Base-by-base conservation (phyloP, 805 yeast species). In the Starmera caribaea region DNA sequence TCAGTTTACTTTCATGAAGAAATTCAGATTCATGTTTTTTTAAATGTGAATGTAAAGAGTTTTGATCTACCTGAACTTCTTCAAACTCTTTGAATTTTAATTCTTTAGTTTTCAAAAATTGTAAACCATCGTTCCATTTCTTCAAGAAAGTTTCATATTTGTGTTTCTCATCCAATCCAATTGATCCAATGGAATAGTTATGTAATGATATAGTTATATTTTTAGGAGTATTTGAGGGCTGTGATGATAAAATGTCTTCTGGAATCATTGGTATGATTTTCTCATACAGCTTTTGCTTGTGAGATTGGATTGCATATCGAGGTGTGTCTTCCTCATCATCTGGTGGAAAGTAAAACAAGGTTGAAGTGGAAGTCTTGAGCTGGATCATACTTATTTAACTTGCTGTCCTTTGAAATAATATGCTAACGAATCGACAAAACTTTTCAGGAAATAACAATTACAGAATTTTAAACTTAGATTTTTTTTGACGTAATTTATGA, bases 291-390 rank as follows among this genome's bases (percentile, higher is more conserved):
- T 14, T 32, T 16, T 30, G 38, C 29, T 32, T 34, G 5, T 15
- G 24, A 0, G 41, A 35, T 34, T 44, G 53, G 2, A 54, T 37
- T 4, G 57, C 55, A 34, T 55, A 55, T 16, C 58, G 44, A 1
- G 60, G 59, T 4, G 44, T 45, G 35, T 53, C 58, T 4, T 52
- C 51, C 1, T 36, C 45, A 9, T 45, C 50, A 14, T 55, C 59
- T 1, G 56, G 53, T 4, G 59, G 55, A 45, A 54, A 54, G 35
- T 51, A 52, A 47, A 49, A 45, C 13, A 55, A 30, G 13, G 38
- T 43, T 12, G 49, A 38, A 9, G 38, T 35, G 15, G 36, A 41
- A 9, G 54, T 41, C 16, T 35, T 39, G 11, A 52, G 35, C 9
- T 46, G 45, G 53, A 51, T 50, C 37, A 26, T 35, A 8, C 16